Evolutionary conservation across 768 basidiomycete species (phyloP).

Genomic region (Rhizopogon roseolus): DNA sequence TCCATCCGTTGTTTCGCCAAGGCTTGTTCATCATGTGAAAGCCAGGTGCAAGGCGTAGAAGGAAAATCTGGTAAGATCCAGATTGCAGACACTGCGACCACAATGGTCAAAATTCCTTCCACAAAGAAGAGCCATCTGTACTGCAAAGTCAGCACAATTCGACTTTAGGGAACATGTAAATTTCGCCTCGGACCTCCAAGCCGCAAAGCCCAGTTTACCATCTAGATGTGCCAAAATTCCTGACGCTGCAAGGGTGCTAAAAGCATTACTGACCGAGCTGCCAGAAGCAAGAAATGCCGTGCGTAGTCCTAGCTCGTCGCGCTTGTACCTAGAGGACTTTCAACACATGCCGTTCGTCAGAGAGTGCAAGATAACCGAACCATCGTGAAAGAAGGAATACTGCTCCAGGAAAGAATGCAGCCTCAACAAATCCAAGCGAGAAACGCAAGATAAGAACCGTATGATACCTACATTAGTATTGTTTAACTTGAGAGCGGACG

Average conservation of each 20-base stretch:
- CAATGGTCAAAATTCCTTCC: conserved; percentile 55
- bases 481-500: conserved; percentile 3
- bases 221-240: conserved; percentile 69
- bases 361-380: conserved; percentile 19
- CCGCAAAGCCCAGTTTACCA: conserved; percentile 56
- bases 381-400: conserved; percentile 64
- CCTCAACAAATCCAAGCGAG: conserved; percentile 62
- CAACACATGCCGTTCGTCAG: background rate
- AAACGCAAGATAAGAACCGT: conserved; percentile 67
- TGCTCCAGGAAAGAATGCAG: conserved; percentile 60
- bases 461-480: conserved; percentile 38
- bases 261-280: conserved; percentile 73
- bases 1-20: conserved; percentile 55
- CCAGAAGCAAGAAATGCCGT: conserved; percentile 67
- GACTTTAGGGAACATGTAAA: background rate
- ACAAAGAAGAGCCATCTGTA: conserved; percentile 67
- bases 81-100: conserved; percentile 44
- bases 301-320: conserved; percentile 61
- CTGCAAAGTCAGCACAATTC: background rate
- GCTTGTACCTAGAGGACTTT: conserved; percentile 16
- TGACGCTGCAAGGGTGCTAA: conserved; percentile 74
- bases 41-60: conserved; percentile 50
- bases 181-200: conserved; percentile 58
- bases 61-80: conserved; percentile 76
- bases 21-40: conserved; percentile 49